Evolutionary conservation across 2,329 filamentous ascomycete species (phyloP).

Genomic region (Fusarium succisae): DNA sequence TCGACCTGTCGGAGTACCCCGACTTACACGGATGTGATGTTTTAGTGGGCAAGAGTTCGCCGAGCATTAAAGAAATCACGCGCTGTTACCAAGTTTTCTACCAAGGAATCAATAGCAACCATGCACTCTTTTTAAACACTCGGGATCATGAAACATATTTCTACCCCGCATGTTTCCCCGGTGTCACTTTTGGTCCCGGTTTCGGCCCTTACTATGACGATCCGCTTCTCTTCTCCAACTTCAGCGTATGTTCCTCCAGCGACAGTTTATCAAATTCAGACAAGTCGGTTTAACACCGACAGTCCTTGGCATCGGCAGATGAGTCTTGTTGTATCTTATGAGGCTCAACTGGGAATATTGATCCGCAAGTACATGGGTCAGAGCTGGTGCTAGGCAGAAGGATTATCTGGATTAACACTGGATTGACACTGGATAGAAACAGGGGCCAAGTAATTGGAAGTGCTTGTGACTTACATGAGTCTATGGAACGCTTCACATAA

Average conservation of each 20-base stretch:
- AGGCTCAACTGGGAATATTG: not conserved
- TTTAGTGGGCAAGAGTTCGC: not conserved
- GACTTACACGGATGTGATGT: not conserved
- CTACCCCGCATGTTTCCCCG: not conserved
- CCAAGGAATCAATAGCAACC: not conserved
- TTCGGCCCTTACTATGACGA: not conserved
- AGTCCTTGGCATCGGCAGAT: not conserved
- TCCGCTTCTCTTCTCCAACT: not conserved
- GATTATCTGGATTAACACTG: not conserved
- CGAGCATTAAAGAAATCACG: not conserved
- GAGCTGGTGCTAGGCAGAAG: not conserved
- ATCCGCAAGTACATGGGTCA: not conserved
- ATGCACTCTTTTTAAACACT: not conserved
- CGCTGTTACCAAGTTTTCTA: not conserved
- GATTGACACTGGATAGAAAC: not conserved
- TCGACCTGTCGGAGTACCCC: not conserved
- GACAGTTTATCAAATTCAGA: too few species aligned
- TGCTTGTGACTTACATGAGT: not conserved
- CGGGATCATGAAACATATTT: not conserved
- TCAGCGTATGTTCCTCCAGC: not conserved
- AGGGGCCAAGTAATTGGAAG: not conserved
- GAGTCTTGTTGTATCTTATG: not conserved
- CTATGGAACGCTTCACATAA: not conserved
- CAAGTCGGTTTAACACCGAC: not conserved
- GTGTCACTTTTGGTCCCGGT: not conserved